Evolutionary conservation across 371 early-diverging fungal genomes (phyloP).

Genomic region (Nosema bombycis): DNA sequence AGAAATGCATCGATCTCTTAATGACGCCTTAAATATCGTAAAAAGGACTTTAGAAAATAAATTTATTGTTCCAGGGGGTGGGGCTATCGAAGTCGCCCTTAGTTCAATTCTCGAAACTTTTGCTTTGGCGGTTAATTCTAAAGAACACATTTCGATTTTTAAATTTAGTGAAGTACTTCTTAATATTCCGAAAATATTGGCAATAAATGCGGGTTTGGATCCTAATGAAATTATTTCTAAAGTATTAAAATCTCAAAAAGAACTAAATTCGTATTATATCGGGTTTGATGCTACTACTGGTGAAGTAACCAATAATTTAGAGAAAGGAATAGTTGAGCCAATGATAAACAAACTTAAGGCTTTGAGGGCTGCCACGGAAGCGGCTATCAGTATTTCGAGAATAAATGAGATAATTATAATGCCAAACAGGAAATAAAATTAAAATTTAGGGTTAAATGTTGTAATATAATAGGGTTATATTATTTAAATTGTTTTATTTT

Average conservation of each 20-base stretch:
- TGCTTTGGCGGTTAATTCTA: constrained; percentile 72
- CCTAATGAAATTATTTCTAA: constrained; percentile 87
- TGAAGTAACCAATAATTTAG: constrained; percentile 81
- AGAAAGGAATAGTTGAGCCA: constrained; percentile 94
- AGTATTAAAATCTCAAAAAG: constrained; percentile 45
- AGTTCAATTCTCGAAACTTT: constrained; percentile 93
- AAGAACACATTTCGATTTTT: constrained; percentile 91
- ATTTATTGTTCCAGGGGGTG: constrained; percentile 95
- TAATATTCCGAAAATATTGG: constrained; percentile 89
- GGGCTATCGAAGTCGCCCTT: constrained; percentile 92
- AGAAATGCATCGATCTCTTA: constrained; percentile 96
- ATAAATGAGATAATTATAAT: constrained; percentile 72
- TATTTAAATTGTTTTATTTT: background rate
- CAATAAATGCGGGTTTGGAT: constrained; percentile 96
- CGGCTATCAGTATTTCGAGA: constrained; percentile 92
- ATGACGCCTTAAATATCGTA: constrained; percentile 90
- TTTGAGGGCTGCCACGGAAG: constrained; percentile 95
- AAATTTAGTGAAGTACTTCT: constrained; percentile 91
- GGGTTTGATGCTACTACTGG: constrained; percentile 91
- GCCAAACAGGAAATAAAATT: constrained; percentile 29
- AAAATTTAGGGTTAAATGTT: constrained; percentile 21
- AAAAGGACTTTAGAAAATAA: constrained; percentile 93
- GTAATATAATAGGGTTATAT: background rate
- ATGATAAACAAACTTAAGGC: constrained; percentile 95
- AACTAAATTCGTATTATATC: constrained; percentile 65